Evolutionary conservation across 495 filamentous ascomycete genomes (phyloP).

Genomic region (Hypoxylon subgilvum): DNA sequence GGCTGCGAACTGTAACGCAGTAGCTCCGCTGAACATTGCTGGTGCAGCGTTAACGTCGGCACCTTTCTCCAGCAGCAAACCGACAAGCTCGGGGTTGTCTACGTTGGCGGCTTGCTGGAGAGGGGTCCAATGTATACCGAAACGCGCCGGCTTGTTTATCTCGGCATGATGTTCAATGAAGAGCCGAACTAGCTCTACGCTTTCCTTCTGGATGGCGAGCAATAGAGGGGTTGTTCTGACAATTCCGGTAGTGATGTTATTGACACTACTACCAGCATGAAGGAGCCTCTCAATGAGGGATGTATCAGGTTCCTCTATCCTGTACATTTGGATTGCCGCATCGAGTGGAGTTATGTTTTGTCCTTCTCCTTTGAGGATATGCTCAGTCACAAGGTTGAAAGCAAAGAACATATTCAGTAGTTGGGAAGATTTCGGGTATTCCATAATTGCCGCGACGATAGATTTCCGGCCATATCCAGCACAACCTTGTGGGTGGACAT

Average conservation of each 20-base stretch:
- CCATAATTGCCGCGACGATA: neutral
- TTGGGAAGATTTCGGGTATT: neutral
- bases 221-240: slow-evolving; percentile 3
- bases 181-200: slow-evolving; percentile 32
- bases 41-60: slow-evolving; percentile 34
- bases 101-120: slow-evolving; percentile 40
- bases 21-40: slow-evolving; percentile 29
- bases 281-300: no score
- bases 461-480: no score
- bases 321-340: no score
- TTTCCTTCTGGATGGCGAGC: slow-evolving; percentile 19
- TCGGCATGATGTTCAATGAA: slow-evolving; percentile 43
- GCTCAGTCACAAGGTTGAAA: neutral
- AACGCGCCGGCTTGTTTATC: slow-evolving; percentile 24
- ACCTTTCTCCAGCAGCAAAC: slow-evolving; percentile 16
- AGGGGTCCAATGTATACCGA: slow-evolving; percentile 21
- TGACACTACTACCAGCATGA: no score
- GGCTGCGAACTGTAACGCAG: slow-evolving; percentile 33
- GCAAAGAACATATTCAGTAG: slow-evolving; percentile 4
- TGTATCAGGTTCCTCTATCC: no score
- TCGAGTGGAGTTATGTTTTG: neutral
- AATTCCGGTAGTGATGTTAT: no score
- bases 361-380: neutral
- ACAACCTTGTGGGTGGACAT: neutral
- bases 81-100: slow-evolving; percentile 35